Percentiles rank a stretch among this genome's conserved stretches.
Evolutionary conservation across 2,329 filamentous ascomycete species (phyloP).

Genomic region (Didymella keratinophila): DNA sequence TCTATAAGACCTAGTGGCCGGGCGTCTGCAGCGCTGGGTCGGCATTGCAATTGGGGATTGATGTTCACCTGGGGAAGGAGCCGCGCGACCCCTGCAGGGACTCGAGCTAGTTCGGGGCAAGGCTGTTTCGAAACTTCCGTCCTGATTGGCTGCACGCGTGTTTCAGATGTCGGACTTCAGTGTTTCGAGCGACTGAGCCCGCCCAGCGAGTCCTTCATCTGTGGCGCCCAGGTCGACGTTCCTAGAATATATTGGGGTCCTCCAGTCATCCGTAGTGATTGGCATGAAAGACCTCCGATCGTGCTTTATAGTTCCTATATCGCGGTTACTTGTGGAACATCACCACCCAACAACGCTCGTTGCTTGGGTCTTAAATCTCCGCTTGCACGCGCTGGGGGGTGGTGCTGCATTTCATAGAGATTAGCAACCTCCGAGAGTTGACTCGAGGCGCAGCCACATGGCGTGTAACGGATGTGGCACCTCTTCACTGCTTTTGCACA

Average conservation of each 20-base stretch:
- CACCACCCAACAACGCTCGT: not conserved
- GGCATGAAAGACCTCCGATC: conserved; percentile 6
- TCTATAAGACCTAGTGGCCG: conserved; percentile 18
- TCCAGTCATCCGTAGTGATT: conserved; percentile 5
- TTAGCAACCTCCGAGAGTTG: not conserved
- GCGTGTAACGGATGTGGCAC: not conserved
- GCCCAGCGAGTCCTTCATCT: conserved; percentile 23
- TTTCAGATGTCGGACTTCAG: conserved; percentile 27
- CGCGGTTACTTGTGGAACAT: conserved; percentile 8
- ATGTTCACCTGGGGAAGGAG: conserved; percentile 18
- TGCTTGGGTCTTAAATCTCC: conserved; percentile 1
- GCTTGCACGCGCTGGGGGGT: conserved; percentile 7
- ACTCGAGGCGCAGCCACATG: conserved; percentile 4
- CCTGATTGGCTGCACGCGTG: conserved; percentile 18
- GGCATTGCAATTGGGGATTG: conserved; percentile 10
- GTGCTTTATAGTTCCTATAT: conserved; percentile 1
- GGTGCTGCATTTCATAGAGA: conserved; percentile 2
- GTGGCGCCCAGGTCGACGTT: conserved; percentile 15
- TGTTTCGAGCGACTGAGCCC: conserved; percentile 20
- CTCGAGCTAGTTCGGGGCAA: not conserved
- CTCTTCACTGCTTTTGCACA: conserved; percentile 6
- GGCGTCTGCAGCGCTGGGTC: conserved; percentile 17
- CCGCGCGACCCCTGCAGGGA: conserved; percentile 16
- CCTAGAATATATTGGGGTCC: conserved; percentile 10
- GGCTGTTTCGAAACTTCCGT: conserved; percentile 11